These are phyloP conservation scores for Candida sithepensis DNA, from an alignment of 805 yeast genomes.

Conservation along the genomic window DNA sequence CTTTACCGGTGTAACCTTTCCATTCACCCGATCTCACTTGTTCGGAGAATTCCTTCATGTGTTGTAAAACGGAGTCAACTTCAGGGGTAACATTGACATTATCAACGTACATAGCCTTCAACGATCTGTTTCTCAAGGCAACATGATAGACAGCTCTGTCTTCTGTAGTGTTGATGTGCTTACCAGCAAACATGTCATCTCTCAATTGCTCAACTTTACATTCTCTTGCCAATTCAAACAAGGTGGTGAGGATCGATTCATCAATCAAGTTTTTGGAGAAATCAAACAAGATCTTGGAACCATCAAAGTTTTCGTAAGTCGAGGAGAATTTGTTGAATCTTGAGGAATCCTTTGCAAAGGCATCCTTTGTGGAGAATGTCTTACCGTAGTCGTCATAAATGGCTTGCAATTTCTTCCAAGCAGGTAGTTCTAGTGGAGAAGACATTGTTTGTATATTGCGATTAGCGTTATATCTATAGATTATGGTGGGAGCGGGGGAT, in stretches of 20 bases:
- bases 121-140: constrained; percentile 91
- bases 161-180: constrained; percentile 93
- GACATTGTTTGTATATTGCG: no score
- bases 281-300: constrained; percentile 86
- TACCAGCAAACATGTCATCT: constrained; percentile 89
- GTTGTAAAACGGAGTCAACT: constrained; percentile 86
- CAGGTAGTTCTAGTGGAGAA: constrained; percentile 57
- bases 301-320: constrained; percentile 80
- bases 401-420: constrained; percentile 77
- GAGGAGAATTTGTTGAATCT: constrained; percentile 76
- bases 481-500: background rate
- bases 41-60: constrained; percentile 94
- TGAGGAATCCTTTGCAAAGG: constrained; percentile 67
- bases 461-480: background rate
- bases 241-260: constrained; percentile 68
- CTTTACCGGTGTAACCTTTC: constrained; percentile 96
- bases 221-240: constrained; percentile 81
- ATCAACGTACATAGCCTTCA: constrained; percentile 82
- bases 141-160: constrained; percentile 95
- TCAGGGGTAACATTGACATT: constrained; percentile 87
- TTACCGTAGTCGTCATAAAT: constrained; percentile 70
- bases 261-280: constrained; percentile 92
- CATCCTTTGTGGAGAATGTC: constrained; percentile 67
- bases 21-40: constrained; percentile 88
- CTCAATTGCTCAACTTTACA: constrained; percentile 84